Conservation (phyloP, 345 rosid species). For the Erysimum cheiranthoides region DNA sequence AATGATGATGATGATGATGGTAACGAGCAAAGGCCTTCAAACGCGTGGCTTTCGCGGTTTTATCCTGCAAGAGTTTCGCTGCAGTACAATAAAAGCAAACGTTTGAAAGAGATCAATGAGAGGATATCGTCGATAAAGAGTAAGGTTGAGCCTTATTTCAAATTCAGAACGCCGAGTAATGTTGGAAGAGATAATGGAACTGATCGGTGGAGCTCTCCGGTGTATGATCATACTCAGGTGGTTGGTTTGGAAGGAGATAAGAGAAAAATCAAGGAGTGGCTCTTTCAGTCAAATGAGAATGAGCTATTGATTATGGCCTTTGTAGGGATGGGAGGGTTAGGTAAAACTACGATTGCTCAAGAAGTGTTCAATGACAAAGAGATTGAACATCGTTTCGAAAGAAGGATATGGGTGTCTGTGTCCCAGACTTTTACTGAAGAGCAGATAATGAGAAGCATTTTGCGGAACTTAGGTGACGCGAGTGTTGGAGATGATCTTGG, state of each 20-base stretch:
- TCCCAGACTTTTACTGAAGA: conserved; percentile 46
- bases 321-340: conserved; percentile 49
- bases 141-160: conserved; percentile 33
- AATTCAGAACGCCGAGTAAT: conserved; percentile 27
- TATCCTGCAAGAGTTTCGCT: conserved; percentile 33
- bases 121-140: conserved; percentile 27
- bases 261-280: conserved; percentile 44
- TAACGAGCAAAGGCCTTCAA: conserved; percentile 39
- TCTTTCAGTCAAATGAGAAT: conserved; percentile 31
- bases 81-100: conserved; percentile 48
- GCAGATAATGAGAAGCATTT: conserved; percentile 42
- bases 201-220: conserved; percentile 44
- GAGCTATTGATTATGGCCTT: conserved; percentile 41
- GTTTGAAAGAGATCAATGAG: conserved; percentile 46
- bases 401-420: conserved; percentile 47
- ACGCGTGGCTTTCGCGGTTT: conserved; percentile 35
- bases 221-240: conserved; percentile 44
- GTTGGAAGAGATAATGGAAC: conserved; percentile 41
- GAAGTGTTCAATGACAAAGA: conserved; percentile 48
- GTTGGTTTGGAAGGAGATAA: conserved; percentile 49
- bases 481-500: conserved; percentile 43
- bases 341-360: conserved; percentile 46
- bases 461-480: conserved; percentile 39
- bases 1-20: neutral
- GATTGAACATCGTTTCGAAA: conserved; percentile 41